Conservation (phyloP, 495 filamentous ascomycete species). For the Penicillium crystallinum region DNA sequence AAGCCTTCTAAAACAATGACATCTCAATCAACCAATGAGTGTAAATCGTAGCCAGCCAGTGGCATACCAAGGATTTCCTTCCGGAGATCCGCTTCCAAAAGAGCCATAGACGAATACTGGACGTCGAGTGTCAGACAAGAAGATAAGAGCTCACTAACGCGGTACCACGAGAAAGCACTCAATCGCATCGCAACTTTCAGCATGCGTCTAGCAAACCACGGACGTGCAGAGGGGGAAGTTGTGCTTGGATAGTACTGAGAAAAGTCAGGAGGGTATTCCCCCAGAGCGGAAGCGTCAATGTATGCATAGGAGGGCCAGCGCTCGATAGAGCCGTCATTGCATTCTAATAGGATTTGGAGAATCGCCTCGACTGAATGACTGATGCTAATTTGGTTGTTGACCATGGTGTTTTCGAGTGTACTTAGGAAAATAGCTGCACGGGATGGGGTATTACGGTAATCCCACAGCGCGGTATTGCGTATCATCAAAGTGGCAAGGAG, state of each 20-base stretch:
- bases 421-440: conserved; percentile 29
- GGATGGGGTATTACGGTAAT: conserved; percentile 29
- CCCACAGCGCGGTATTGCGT: conserved; percentile 39
- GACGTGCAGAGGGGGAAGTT: conserved; percentile 26
- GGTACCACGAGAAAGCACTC: conserved; percentile 29
- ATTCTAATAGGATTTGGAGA: conserved; percentile 36
- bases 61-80: conserved; percentile 34
- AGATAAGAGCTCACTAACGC: conserved; percentile 29
- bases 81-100: conserved; percentile 32
- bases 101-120: conserved; percentile 10
- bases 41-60: conserved; percentile 34
- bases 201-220: conserved; percentile 41
- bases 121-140: conserved; percentile 32
- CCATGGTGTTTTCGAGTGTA: conserved; percentile 24
- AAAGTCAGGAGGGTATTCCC: conserved; percentile 21
- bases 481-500: conserved; percentile 30
- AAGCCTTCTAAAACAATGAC: not conserved
- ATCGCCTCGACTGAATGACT: conserved; percentile 36
- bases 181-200: conserved; percentile 39
- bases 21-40: conserved; percentile 18
- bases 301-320: not conserved
- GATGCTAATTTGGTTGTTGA: conserved; percentile 34
- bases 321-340: conserved; percentile 24
- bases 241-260: conserved; percentile 27
- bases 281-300: not conserved